Percentiles rank a stretch among this genome's conserved stretches.
These are phyloP conservation scores for Apophysomyces ossiformis DNA, from an alignment of 371 early-diverging fungal species.

Conservation along the genomic window DNA sequence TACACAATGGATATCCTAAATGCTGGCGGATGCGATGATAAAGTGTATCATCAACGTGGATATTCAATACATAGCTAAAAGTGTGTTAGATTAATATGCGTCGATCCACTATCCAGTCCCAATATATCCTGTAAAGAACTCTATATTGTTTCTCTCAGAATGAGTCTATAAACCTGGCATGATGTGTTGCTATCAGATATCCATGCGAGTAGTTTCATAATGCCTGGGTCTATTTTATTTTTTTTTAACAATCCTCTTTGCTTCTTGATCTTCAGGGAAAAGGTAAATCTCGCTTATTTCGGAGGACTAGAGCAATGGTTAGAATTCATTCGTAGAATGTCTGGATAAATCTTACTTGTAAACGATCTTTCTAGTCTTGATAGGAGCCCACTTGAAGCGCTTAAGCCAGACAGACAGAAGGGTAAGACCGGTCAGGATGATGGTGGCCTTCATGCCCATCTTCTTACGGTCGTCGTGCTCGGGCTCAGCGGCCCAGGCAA, in stretches of 20 bases:
- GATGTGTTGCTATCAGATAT: no score
- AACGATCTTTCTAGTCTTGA: constrained; percentile 85
- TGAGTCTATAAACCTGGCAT: no score
- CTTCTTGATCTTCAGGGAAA: not conserved
- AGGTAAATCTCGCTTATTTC: not conserved
- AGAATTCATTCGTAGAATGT: not conserved
- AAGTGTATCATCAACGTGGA: no score
- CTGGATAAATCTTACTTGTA: constrained; percentile 55
- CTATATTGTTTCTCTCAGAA: no score
- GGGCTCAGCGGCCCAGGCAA: constrained; percentile 95
- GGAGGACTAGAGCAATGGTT: constrained; percentile 1
- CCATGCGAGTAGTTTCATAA: not conserved
- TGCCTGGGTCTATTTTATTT: not conserved
- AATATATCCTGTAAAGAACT: no score
- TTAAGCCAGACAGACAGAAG: constrained; percentile 76
- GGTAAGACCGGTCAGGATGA: constrained; percentile 63
- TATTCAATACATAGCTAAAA: no score
- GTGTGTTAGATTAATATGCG: no score
- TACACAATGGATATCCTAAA: no score
- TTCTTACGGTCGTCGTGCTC: constrained; percentile 97
- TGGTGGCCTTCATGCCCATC: constrained; percentile 92
- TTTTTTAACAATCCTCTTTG: not conserved
- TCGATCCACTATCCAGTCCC: no score
- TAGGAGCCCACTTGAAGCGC: constrained; percentile 78
- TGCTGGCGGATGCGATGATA: no score